Base-by-base conservation (phyloP, 306 rosid species). In the Lathyrus tuberosus region DNA sequence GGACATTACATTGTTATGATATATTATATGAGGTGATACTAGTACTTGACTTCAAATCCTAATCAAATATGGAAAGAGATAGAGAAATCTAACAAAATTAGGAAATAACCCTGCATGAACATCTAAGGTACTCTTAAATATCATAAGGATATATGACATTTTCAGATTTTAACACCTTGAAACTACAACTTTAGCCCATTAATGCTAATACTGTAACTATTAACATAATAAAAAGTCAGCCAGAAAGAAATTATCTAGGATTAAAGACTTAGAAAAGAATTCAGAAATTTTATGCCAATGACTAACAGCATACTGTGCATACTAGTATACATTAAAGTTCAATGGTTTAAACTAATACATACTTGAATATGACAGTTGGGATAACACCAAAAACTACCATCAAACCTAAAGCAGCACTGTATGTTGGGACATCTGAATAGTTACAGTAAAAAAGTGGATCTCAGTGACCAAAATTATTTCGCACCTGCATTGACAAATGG, bases 401-500 rank as follows among this genome's bases (percentile, higher is more conserved):
- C 76, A 89, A 40, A 69, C 37, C 76, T 73, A 95, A 33, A 73
- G 85, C 80, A 44, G 75, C 84, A 15, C 4, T 40, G 78, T 72
- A 59, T 51, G 87, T 86, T 65, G 86, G 79, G 59, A 91, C 69
- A 74, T 83, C 97, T 95, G 90, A 82, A 72, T n/a, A n/a, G n/a
- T n/a, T n/a, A n/a, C n/a, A n/a, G n/a, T n/a, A 17, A 61, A 48
- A 38, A 42, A 2, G n/a, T 4, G 48, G n/a, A 24, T 17, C 13
- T 9, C 38, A 37, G 33, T 35, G 56, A 60, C 59, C 49, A 40
- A 62, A 53, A 48, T 49, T 31, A 51, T 28, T 16, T 43, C 71
- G 46, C 69, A 94, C 99, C 89, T 87, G 99, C 97, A 94, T 5
- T 83, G 90, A 78, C 88, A 84, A 74, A 94, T 86, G 62, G n/a